A percentile compares a stretch with the other conserved stretches of the same genome.
phyloP scores from a whole-genome alignment of 2,329 filamentous ascomycete species.

The Trichoderma lentiforme region DNA sequence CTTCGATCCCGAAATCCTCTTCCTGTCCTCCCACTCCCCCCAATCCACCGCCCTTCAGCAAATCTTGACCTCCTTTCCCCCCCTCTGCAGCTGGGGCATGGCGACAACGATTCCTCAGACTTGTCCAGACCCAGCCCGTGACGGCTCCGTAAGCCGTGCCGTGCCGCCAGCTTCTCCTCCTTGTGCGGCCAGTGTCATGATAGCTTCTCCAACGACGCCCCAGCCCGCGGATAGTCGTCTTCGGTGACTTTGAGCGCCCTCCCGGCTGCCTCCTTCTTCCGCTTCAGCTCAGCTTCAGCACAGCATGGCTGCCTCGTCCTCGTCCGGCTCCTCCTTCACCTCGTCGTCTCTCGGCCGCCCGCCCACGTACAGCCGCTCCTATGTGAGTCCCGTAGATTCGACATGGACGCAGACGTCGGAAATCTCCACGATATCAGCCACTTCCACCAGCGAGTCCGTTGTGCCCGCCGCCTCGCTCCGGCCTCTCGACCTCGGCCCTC shows the following conservation, averaged over 20 bases:
- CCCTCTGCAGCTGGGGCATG: not conserved
- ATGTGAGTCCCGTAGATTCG: constrained; percentile 43
- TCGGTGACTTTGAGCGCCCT: not conserved
- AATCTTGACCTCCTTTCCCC: not conserved
- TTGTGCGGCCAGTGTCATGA: constrained; percentile 19
- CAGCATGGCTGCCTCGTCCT: constrained; percentile 41
- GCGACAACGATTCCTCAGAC: not conserved
- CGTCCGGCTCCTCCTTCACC: constrained; percentile 48
- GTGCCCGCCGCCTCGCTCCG: constrained; percentile 39
- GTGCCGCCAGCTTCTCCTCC: constrained; percentile 2
- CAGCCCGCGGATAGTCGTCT: constrained; percentile 1
- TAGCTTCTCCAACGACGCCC: constrained; percentile 7
- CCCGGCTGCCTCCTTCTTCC: not conserved
- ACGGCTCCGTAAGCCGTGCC: constrained; percentile 1
- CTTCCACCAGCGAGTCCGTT: constrained; percentile 36
- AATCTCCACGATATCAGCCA: constrained; percentile 42
- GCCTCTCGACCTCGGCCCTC: constrained; percentile 50
- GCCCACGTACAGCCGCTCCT: constrained; percentile 40
- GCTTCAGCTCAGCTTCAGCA: constrained; percentile 23
- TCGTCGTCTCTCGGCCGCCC: constrained; percentile 44
- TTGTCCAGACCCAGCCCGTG: not conserved
- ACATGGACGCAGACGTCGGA: constrained; percentile 46
- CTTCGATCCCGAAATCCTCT: not conserved
- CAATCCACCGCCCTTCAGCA: not conserved
- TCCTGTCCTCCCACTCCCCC: not conserved